Conservation (phyloP, 2,329 filamentous ascomycete genomes). For the Trichoderma polysporum region DNA sequence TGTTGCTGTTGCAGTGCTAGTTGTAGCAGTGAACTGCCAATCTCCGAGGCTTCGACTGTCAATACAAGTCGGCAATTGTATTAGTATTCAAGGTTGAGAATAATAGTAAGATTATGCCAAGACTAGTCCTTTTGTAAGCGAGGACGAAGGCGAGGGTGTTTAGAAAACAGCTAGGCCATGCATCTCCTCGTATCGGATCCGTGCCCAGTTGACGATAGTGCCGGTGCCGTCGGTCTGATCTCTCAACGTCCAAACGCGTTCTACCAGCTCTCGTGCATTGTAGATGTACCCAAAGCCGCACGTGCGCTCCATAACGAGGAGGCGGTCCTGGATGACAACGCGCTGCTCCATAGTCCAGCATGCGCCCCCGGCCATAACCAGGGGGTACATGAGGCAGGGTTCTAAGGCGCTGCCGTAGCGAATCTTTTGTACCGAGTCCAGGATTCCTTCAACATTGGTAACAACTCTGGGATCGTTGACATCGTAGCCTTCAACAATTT, state of each 20-base stretch:
- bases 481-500: conserved; percentile 44
- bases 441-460: conserved; percentile 35
- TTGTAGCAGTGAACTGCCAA: background rate
- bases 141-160: background rate
- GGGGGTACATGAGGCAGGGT: conserved; percentile 41
- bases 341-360: conserved; percentile 39
- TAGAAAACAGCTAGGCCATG: conserved; percentile 36
- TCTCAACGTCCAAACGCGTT: conserved; percentile 40
- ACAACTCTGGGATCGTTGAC: conserved; percentile 36
- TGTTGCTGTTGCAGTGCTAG: background rate
- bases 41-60: background rate
- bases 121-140: background rate
- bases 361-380: conserved; percentile 43
- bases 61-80: background rate
- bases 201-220: conserved; percentile 36
- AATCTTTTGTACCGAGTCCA: conserved; percentile 39
- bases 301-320: conserved; percentile 46
- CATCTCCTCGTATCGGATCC: conserved; percentile 39
- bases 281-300: conserved; percentile 45
- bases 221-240: conserved; percentile 31
- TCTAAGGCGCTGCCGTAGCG: conserved; percentile 44
- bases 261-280: conserved; percentile 40
- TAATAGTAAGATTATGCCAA: background rate
- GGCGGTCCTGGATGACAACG: conserved; percentile 40
- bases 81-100: background rate